Percentiles rank a stretch among this genome's conserved stretches.
phyloP scores from a whole-genome alignment of 2,329 filamentous ascomycete genomes.

The Coniochaeta prunicola region DNA sequence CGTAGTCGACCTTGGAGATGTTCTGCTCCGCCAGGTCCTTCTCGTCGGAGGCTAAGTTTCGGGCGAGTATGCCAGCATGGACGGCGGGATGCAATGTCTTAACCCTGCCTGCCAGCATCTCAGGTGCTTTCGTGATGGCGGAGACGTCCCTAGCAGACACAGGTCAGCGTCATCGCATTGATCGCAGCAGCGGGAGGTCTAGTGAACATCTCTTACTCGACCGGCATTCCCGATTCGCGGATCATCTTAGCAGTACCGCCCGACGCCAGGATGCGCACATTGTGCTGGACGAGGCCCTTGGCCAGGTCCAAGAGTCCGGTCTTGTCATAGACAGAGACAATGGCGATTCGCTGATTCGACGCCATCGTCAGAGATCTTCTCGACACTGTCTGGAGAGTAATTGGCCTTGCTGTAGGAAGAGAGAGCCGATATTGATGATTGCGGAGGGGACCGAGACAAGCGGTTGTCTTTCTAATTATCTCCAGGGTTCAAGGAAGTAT shows the following conservation, averaged over 20 bases:
- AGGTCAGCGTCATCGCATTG: slow-evolving; percentile 3
- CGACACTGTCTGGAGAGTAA: background rate
- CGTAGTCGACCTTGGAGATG: slow-evolving; percentile 90
- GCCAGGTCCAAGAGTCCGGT: slow-evolving; percentile 88
- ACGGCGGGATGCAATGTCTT: slow-evolving; percentile 97
- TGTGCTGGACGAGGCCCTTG: slow-evolving; percentile 80
- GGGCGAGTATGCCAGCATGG: slow-evolving; percentile 83
- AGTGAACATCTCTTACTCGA: slow-evolving; percentile 57
- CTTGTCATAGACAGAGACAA: slow-evolving; percentile 98
- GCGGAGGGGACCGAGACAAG: background rate
- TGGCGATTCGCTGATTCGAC: slow-evolving; percentile 59
- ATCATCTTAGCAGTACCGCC: slow-evolving; percentile 96
- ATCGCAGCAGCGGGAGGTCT: background rate
- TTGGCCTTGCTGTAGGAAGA: background rate
- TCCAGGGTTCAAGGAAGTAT: background rate
- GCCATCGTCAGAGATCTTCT: slow-evolving; percentile 21
- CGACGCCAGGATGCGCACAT: slow-evolving; percentile 88
- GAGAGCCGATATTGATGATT: background rate
- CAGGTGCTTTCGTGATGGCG: slow-evolving; percentile 90
- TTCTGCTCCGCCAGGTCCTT: slow-evolving; percentile 94
- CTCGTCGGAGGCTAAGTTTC: slow-evolving; percentile 90
- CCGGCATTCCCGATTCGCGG: slow-evolving; percentile 87
- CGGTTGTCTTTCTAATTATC: background rate
- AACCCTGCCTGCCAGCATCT: slow-evolving; percentile 80
- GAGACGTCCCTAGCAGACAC: slow-evolving; percentile 70